Evolutionary conservation across 768 basidiomycete genomes (phyloP), one percentile per base, ranked within the genome.

Genomic region (Paxillus ammoniavirescens): DNA sequence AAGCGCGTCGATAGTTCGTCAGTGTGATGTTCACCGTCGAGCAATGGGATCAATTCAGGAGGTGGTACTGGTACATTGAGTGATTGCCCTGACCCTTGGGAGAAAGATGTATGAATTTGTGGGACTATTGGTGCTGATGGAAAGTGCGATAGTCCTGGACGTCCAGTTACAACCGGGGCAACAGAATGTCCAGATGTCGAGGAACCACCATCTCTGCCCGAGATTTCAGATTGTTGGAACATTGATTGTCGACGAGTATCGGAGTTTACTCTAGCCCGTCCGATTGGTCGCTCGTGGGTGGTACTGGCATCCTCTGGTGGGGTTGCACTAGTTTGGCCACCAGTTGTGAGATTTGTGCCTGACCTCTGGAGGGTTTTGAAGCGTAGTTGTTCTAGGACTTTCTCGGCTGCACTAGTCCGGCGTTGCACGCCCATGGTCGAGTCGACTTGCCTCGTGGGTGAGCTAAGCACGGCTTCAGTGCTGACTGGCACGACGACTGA

Each of bases 21-120:
- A 2, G 91, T 87, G 68, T 94, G 89, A 67, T 93, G 94, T 52
- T 86, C 89, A 8, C 96, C 97, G 63, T 98, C 87, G 12, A 98
- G 75, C 54, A 91, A 67, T 2, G 75, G 57, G 26, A 78, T 61
- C 23, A 94, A 61, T 12, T 82, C 82, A 5, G 75, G 72, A 8
- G 90, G 90, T 60, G 65, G 68, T 3, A 63, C 42, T 9, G 66
- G 54, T 23, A 54, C 43, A 42, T 57, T 58, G 12, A 53, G 30
- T 17, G 60, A 37, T 54, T 66, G 59, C 60, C 68, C 46, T 47
- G 56, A 53, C 43, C 65, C 62, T 54, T 70, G 56, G 18, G 65
- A 54, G 45, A 56, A 57, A 28, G 65, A 58, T 13, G 63, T 58
- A 43, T 66, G 57, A 43, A 64, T 61, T 59, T 70, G 71, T 54